Evolutionary conservation across 208 protist genomes (phyloP).

Genomic region (Leishmania mexicana): DNA sequence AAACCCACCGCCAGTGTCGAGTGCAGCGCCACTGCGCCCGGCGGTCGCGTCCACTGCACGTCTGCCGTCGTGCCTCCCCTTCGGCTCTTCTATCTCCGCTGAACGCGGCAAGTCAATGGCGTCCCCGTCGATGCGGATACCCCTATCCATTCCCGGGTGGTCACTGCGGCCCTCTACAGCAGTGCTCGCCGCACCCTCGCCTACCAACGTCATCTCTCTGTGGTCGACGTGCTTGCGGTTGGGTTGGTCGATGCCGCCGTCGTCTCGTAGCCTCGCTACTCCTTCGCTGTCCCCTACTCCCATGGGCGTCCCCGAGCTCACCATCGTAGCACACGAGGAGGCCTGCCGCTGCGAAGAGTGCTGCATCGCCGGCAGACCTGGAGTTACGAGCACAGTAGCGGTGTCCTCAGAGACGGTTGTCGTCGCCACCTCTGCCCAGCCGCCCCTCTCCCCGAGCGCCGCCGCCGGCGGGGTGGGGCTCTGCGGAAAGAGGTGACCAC

Average conservation of each 20-base stretch:
- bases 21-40: background rate
- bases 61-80: background rate
- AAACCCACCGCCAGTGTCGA: background rate
- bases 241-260: background rate
- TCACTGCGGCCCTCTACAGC: background rate
- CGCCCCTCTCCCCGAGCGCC: background rate
- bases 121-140: background rate
- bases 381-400: background rate
- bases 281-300: background rate
- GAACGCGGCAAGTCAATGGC: background rate
- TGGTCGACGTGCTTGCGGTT: background rate
- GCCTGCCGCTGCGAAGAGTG: background rate
- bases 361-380: background rate
- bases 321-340: background rate
- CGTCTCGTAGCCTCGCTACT: background rate
- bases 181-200: background rate
- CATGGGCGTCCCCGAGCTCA: background rate
- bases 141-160: background rate
- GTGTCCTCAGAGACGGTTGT: background rate
- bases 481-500: background rate
- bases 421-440: background rate
- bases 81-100: background rate
- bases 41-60: background rate
- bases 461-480: background rate
- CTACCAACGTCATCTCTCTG: background rate